phyloP scores from a whole-genome alignment of 768 basidiomycete species.

The Tulasnella sp. region DNA sequence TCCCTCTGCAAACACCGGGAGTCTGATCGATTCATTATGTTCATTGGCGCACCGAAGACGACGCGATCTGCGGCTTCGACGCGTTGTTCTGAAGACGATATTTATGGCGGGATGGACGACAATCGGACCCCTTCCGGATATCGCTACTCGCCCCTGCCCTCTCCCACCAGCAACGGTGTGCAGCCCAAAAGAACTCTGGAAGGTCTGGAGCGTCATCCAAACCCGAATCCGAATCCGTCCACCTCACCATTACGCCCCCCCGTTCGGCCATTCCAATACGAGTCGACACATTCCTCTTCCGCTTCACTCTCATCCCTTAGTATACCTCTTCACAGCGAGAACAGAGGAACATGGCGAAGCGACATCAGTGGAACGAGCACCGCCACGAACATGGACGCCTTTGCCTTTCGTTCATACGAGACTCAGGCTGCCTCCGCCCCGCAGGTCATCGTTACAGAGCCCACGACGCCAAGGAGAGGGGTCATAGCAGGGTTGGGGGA shows the following conservation, averaged over 20 bases:
- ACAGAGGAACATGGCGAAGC: slow-evolving; percentile 12
- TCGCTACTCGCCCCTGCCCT: not conserved
- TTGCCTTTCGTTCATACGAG: slow-evolving; percentile 20
- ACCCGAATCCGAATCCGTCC: not conserved
- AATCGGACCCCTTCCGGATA: not conserved
- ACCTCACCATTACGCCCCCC: slow-evolving; percentile 9
- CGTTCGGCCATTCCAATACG: not conserved
- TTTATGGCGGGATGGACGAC: slow-evolving; percentile 8
- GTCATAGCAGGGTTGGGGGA: not conserved
- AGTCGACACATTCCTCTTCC: slow-evolving; percentile 6
- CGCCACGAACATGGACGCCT: slow-evolving; percentile 18
- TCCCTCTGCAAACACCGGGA: too few species aligned
- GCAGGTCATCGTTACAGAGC: slow-evolving; percentile 43
- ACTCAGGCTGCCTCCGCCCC: slow-evolving; percentile 31
- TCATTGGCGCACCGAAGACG: too few species aligned
- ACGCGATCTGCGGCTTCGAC: too few species aligned
- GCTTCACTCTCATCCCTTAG: not conserved
- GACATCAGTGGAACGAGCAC: slow-evolving; percentile 11
- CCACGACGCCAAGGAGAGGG: slow-evolving; percentile 2
- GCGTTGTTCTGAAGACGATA: slow-evolving; percentile 1
- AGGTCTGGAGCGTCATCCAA: not conserved
- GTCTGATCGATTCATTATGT: too few species aligned
- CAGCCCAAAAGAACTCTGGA: not conserved
- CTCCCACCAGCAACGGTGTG: not conserved
- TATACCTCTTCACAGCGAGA: not conserved